Base-by-base conservation (phyloP, 129 eudicot genomes). In the Chrysanthemum lavandulifolium region DNA sequence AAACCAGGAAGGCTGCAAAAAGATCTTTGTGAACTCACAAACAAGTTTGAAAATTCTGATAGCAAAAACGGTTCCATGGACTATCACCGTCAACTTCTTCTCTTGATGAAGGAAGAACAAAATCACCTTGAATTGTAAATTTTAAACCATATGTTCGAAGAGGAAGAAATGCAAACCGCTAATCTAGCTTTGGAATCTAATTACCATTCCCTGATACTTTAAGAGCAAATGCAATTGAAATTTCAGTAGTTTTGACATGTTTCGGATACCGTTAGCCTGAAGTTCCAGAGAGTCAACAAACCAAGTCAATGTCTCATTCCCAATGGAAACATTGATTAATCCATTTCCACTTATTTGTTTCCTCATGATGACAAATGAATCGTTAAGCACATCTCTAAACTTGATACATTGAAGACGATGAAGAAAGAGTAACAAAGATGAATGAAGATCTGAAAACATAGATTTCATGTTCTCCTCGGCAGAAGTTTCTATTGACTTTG, bases 11-110 rank as follows among this genome's bases (percentile, higher is more conserved):
- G 95, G 53, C 79, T 75, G 68, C 91, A 87, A 58, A 93, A 93
- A 6, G 92, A 84, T 74, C 61, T 74, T 82, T 83, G 81, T 0
- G 97, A 83, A 78, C 75, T 56, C 51, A 93, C 87, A 81, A 90
- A 90, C 79, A 93, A 82, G 23, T 57, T 79, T 63, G 98, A 97
- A 71, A 89, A 86, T 76, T 87, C 86, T 0, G 96, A 87, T 54
- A 93, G 69, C 78, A 93, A 76, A 95, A 95, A 90, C 87, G 98
- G 68, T 93, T 93, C 98, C 97, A 93, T 25, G 89, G 87, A 70
- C 91, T 89, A 71, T 89, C 86, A 48, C 92, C 95, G 60, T 90
- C 97, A 82, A 93, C 96, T 78, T 90, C 98, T 80, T 93, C 98
- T 76, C 98, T 77, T 58, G 98, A 93, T 18, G 98, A 93, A 65